Evolutionary conservation across 352 stramenopile species (phyloP), one percentile per base, ranked within the genome.

Genomic region (Pythium coloratum): DNA sequence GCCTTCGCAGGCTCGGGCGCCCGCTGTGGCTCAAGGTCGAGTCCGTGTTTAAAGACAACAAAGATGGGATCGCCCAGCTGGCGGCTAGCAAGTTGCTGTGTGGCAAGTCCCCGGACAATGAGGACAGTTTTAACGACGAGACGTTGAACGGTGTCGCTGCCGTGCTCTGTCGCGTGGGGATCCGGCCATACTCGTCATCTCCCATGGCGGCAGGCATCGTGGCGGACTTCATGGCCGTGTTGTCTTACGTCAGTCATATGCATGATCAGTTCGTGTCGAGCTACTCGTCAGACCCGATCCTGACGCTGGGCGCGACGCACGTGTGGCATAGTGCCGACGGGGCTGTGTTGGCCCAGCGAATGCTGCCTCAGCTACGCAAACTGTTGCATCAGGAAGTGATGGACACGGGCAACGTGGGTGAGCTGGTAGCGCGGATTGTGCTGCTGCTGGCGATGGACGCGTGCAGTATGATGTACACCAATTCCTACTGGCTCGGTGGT

Each of bases 171-270:
- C 67, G 73, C 2, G 20, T 80, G 2, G 67, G 73, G 2, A 20
- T 80, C 13, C 73, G 73, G 40, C 64, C 67, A 1, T 33, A 67
- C 1, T 64, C 67, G 16, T 66, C 46, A n/a, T 66, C 59, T 3
- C n/a, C 54, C 8, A 24, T 80, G 2, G 61, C 73, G 7, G 51
- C 64, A 10, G 56, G 26, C 2, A 10, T 67, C 2, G 64, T 80
- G 2, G 70, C 66, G 0, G 58, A 80, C 16, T 72, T 72, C 50
- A 80, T 77, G 73, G 57, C 56, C 1, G 55, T 71, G 14, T 58
- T 77, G 0, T 30, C 51, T 36, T 67, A 69, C 20, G 64, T 80
- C 3, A 69, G n/a, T 1, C 66, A 65, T 54, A 66, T 12, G 49
- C 55, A 66, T 24, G 64, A 73, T 26, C 47, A 20, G 7, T 30